Percentiles rank a stretch among this genome's conserved stretches.
Conservation (phyloP, 306 rosid genomes). For the Amphicarpaea edgeworthii region DNA sequence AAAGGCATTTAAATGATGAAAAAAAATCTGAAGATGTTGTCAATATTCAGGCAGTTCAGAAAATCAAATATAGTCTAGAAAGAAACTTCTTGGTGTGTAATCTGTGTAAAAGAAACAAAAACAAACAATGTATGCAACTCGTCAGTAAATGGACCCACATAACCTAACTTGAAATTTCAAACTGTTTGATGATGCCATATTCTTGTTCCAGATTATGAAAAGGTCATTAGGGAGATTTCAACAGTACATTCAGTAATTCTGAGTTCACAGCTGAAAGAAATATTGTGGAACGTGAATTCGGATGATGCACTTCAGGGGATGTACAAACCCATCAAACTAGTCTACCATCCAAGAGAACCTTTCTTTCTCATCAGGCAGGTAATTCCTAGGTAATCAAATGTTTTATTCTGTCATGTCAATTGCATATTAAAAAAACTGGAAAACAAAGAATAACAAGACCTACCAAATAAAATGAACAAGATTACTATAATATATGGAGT, state of each 20-base stretch:
- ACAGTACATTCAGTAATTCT: constrained; percentile 72
- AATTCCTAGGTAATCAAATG: constrained; percentile 40
- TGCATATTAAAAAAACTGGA: neutral
- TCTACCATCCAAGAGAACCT: constrained; percentile 85
- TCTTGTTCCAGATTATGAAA: constrained; percentile 64
- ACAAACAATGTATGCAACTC: neutral
- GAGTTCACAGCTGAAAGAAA: constrained; percentile 83
- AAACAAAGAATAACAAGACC: neutral
- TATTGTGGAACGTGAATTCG: constrained; percentile 66
- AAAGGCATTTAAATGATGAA: neutral
- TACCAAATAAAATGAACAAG: constrained; percentile 7
- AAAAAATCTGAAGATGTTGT: constrained; percentile 1
- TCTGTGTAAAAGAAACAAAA: neutral
- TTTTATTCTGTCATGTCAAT: constrained; percentile 14
- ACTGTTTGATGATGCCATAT: constrained; percentile 35
- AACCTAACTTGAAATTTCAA: neutral
- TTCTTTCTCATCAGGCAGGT: constrained; percentile 92
- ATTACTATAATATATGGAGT: neutral
- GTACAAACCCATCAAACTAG: constrained; percentile 79
- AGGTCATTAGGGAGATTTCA: constrained; percentile 69
- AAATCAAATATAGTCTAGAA: neutral
- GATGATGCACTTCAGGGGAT: constrained; percentile 59
- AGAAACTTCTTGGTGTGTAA: too few species aligned
- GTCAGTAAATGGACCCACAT: constrained; percentile 18
- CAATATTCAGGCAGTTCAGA: neutral